Conservation (phyloP, 2,329 filamentous ascomycete species). For the Tolypocladium ophioglossoides region DNA sequence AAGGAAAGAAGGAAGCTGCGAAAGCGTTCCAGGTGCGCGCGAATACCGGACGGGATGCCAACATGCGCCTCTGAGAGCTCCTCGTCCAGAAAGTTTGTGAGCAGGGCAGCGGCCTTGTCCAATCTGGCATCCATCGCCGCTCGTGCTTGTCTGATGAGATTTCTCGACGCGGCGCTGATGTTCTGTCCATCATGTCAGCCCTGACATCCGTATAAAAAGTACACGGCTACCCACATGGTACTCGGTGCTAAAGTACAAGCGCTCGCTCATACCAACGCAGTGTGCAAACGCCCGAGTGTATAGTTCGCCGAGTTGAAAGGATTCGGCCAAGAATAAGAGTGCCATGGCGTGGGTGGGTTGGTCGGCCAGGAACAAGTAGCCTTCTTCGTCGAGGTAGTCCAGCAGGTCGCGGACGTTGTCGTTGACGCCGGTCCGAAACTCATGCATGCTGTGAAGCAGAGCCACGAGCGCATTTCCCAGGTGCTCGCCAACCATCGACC, state of each 20-base stretch:
- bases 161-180: constrained; percentile 43
- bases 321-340: constrained; percentile 56
- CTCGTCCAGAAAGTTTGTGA: constrained; percentile 60
- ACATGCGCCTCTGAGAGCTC: constrained; percentile 57
- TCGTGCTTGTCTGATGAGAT: constrained; percentile 52
- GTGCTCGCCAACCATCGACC: constrained; percentile 55
- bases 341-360: constrained; percentile 60
- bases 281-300: constrained; percentile 69
- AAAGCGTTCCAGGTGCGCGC: constrained; percentile 63
- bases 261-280: constrained; percentile 66
- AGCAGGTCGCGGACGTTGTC: constrained; percentile 53
- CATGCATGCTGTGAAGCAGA: constrained; percentile 54
- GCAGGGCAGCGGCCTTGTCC: constrained; percentile 41
- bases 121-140: constrained; percentile 57
- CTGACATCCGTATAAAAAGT: not conserved
- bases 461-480: constrained; percentile 54
- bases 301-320: constrained; percentile 49
- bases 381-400: constrained; percentile 55
- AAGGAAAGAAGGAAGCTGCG: constrained; percentile 56
- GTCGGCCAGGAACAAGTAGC: constrained; percentile 57
- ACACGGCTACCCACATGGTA: constrained; percentile 40
- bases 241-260: constrained; percentile 44
- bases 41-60: constrained; percentile 49
- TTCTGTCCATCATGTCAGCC: constrained; percentile 24
- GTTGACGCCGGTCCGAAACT: constrained; percentile 42